Evolutionary conservation across 306 rosid species (phyloP), one percentile per base, ranked within the genome.

Genomic region (Cyamopsis tetragonoloba): DNA sequence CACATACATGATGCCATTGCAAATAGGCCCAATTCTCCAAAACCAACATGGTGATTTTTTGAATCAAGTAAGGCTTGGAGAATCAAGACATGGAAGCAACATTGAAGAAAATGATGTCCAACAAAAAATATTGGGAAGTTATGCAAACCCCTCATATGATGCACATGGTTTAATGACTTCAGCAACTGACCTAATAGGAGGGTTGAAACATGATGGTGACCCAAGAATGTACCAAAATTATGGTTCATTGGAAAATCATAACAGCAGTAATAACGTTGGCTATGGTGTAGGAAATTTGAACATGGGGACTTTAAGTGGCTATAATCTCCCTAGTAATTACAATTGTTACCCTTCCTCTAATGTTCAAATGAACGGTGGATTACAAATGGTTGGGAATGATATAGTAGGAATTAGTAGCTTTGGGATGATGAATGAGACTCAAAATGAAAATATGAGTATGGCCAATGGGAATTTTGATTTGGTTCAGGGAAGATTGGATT

Each of bases 301-400:
- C 23, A 8, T 20, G 62, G 58, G 20, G 22, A 26, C 65, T 65
- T 39, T 12, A 22, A 43, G 38, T 7, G 46, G 14, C 44, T 28
- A 57, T 39, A 3, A n/a, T n/a, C n/a, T n/a, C n/a, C n/a, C n/a
- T n/a, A n/a, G n/a, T n/a, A n/a, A 8, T 44, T 32, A 41, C 39
- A 26, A 20, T 44, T 12, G 7, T 28, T 18, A 14, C 27, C 26
- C 44, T 24, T 62, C 12, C 8, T 11, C 19, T 57, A 42, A 31
- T 26, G 48, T 69, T 53, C 62, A 84, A 34, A 1, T 32, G 20
- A 80, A 19, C 55, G 58, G 5, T 66, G 61, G 46, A 42, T 15
- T 57, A 49, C 48, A 66, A 70, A 19, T 22, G 26, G 13, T 26
- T 56, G 60, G 17, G 15, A 35, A 37, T 23, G 48, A 51, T 12